Percentiles rank a stretch among this genome's conserved stretches.
Evolutionary conservation across 2,329 filamentous ascomycete species (phyloP).

Genomic region (Microsporum audouinii): DNA sequence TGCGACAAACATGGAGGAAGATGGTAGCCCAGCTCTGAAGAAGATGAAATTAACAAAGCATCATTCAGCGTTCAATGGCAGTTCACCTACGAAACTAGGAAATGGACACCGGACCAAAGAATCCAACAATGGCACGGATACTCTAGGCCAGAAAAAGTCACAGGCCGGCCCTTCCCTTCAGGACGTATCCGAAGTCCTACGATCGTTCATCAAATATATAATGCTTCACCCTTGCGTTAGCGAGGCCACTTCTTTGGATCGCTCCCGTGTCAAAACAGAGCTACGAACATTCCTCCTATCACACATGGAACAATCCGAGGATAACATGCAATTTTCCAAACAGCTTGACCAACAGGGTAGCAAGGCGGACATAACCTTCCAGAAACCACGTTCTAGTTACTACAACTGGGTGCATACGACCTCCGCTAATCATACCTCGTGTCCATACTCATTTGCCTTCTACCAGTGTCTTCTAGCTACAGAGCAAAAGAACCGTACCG

Average conservation of each 20-base stretch:
- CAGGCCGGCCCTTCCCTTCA: background rate
- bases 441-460: background rate
- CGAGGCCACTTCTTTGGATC: background rate
- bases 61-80: background rate
- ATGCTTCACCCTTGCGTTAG: slow-evolving; percentile 6
- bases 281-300: slow-evolving; percentile 8
- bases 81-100: background rate
- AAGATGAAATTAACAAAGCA: background rate
- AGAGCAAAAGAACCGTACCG: background rate
- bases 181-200: background rate
- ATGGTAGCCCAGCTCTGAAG: background rate
- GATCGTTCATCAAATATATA: slow-evolving; percentile 3
- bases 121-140: background rate
- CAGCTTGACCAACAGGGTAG: background rate
- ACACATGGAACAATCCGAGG: slow-evolving; percentile 6
- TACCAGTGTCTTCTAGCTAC: background rate
- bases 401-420: background rate
- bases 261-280: background rate
- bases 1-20: background rate
- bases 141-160: background rate
- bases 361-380: background rate
- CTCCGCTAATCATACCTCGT: background rate
- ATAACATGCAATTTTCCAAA: background rate
- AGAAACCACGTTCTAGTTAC: background rate
- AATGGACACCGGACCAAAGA: background rate